These are phyloP conservation scores for Cyberlindnera maritima DNA, from an alignment of 805 yeast genomes.

Conservation along the genomic window DNA sequence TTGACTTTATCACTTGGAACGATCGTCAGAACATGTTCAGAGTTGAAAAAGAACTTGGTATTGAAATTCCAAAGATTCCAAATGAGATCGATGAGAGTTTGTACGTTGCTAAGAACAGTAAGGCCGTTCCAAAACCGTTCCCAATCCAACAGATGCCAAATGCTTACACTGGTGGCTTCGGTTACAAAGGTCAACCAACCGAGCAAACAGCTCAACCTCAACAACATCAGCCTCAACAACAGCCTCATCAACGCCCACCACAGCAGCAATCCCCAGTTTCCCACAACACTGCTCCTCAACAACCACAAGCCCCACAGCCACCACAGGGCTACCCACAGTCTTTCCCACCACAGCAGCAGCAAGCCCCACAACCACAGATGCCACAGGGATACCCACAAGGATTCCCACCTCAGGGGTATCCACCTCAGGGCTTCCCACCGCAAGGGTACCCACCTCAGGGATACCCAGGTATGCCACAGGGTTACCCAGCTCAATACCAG, in stretches of 20 bases:
- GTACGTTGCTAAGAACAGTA: conserved; percentile 78
- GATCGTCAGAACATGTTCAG: conserved; percentile 91
- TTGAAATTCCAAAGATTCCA: conserved; percentile 96
- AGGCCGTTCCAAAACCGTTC: conserved; percentile 85
- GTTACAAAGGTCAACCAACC: conserved; percentile 46
- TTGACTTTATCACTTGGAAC: conserved; percentile 94
- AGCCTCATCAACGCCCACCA: neutral
- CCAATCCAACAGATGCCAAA: conserved; percentile 60
- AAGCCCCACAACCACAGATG: conserved; percentile 13
- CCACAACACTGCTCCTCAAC: conserved; percentile 24
- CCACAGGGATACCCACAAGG: conserved; percentile 15
- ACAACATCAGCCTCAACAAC: conserved; percentile 4
- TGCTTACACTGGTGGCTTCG: conserved; percentile 36
- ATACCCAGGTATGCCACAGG: conserved; percentile 10
- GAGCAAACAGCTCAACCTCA: conserved; percentile 28
- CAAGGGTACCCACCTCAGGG: conserved; percentile 19
- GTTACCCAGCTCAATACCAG: conserved; percentile 13
- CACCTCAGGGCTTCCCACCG: conserved; percentile 18
- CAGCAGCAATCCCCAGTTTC: conserved; percentile 17
- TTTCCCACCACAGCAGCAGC: conserved; percentile 12
- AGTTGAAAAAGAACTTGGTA: conserved; percentile 95
- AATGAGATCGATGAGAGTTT: conserved; percentile 84
- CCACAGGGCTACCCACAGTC: conserved; percentile 24
- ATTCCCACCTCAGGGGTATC: conserved; percentile 16
- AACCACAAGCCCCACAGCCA: conserved; percentile 21